Percentiles rank a stretch among this genome's conserved stretches.
These are phyloP conservation scores for Atkinsonella hypoxylon DNA, from an alignment of 2,329 filamentous ascomycete species.

Conservation along the genomic window DNA sequence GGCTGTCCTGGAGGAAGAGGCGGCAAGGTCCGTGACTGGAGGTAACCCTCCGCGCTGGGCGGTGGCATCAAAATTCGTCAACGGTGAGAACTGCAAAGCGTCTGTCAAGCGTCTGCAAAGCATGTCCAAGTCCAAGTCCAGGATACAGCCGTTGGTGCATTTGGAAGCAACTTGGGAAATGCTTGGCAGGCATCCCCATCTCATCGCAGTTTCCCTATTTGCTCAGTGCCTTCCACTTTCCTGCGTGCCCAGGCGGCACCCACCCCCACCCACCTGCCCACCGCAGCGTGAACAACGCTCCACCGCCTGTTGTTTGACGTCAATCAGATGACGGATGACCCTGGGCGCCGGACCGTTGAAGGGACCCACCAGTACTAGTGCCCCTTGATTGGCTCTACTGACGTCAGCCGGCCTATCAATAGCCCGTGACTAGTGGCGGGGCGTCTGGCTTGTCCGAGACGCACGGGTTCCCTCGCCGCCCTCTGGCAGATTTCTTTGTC, in stretches of 20 bases:
- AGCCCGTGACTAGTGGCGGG: neutral
- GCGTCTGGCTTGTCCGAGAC: too few species aligned
- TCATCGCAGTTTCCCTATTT: neutral
- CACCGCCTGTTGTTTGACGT: constrained; percentile 1
- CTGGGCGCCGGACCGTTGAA: neutral
- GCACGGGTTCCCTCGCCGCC: neutral
- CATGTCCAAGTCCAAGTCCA: neutral
- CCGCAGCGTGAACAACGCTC: too few species aligned
- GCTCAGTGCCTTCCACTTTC: neutral
- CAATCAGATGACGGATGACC: too few species aligned
- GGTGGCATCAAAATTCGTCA: neutral
- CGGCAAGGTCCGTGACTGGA: too few species aligned
- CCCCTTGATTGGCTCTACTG: constrained; percentile 8
- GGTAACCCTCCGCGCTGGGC: neutral
- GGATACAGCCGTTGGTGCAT: neutral
- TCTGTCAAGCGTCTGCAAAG: neutral
- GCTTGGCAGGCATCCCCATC: too few species aligned
- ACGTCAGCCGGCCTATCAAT: constrained; percentile 8
- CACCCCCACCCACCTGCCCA: neutral
- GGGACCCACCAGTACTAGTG: neutral
- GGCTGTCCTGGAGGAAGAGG: too few species aligned
- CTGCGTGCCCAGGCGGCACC: neutral
- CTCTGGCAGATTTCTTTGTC: neutral
- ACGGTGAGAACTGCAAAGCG: neutral
- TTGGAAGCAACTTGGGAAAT: too few species aligned